Conservation (phyloP, 257 asterid genomes). For the Primulina eburnea region DNA sequence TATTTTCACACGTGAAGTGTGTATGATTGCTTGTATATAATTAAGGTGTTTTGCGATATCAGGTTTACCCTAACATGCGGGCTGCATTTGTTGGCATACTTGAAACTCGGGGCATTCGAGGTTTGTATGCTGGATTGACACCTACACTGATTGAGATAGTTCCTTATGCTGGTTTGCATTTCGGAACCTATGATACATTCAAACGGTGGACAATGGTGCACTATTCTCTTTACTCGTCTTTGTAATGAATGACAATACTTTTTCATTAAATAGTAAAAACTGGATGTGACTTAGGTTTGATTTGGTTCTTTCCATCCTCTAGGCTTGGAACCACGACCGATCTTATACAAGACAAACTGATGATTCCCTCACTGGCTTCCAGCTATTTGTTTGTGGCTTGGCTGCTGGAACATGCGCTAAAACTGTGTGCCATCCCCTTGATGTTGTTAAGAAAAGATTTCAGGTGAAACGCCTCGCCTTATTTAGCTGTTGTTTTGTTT, state of each 20-base stretch:
- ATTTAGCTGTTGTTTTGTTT: no score
- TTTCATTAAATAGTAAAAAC: not conserved
- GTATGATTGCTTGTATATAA: not conserved
- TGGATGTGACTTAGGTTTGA: slow-evolving; percentile 3
- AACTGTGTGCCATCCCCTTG: slow-evolving; percentile 92
- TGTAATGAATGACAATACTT: not conserved
- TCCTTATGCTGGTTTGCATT: slow-evolving; percentile 94
- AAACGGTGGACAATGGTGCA: slow-evolving; percentile 85
- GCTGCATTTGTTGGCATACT: slow-evolving; percentile 66
- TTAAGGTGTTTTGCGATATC: slow-evolving; percentile 21
- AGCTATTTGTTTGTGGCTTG: slow-evolving; percentile 75
- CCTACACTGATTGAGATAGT: slow-evolving; percentile 84
- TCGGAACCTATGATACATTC: slow-evolving; percentile 92
- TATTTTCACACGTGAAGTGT: not conserved
- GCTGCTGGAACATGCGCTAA: slow-evolving; percentile 89
- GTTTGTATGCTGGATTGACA: slow-evolving; percentile 80
- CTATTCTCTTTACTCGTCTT: slow-evolving; percentile 7
- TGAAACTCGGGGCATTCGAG: slow-evolving; percentile 65
- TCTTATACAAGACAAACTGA: slow-evolving; percentile 32
- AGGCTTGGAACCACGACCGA: slow-evolving; percentile 66
- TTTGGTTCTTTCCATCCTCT: slow-evolving; percentile 22
- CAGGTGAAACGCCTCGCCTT: slow-evolving; percentile 49
- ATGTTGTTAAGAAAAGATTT: slow-evolving; percentile 95
- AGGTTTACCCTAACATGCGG: slow-evolving; percentile 89
- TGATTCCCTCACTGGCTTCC: slow-evolving; percentile 64